Evolutionary conservation across 306 rosid species (phyloP).

Genomic region (Corylus heterophylla): DNA sequence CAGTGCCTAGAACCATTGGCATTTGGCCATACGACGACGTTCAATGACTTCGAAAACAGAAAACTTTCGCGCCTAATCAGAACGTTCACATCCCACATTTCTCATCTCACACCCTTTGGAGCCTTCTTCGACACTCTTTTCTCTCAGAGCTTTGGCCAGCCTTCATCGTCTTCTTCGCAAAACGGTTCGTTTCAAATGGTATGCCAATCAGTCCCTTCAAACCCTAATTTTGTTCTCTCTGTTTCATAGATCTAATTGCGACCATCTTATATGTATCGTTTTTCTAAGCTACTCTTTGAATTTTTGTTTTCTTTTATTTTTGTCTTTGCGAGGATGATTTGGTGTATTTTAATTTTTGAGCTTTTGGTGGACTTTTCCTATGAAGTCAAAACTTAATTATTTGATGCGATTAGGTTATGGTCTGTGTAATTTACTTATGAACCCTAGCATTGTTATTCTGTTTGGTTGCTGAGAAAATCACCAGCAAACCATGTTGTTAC

Average conservation of each 20-base stretch:
- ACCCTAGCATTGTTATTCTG: neutral
- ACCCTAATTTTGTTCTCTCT: neutral
- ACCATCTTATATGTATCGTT: neutral
- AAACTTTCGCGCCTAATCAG: conserved; percentile 19
- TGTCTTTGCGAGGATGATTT: neutral
- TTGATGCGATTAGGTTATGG: neutral
- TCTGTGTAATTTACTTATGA: neutral
- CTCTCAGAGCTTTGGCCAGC: neutral
- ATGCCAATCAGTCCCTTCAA: neutral
- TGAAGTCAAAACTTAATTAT: neutral
- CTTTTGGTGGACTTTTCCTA: neutral
- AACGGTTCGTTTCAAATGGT: conserved; percentile 27
- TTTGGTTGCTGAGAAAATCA: conserved; percentile 19
- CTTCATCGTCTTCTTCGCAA: neutral
- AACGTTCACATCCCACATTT: neutral
- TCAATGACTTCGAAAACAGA: neutral
- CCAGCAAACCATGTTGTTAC: neutral
- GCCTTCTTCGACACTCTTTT: conserved; percentile 16
- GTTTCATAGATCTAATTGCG: neutral
- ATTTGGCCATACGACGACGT: no score
- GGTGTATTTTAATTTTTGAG: neutral
- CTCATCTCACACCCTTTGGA: neutral
- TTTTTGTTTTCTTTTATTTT: neutral
- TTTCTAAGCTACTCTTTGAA: neutral
- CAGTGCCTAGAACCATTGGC: no score